These are phyloP conservation scores for Aspergillus pseudotamarii DNA, from an alignment of 2,329 filamentous ascomycete species.

Conservation along the genomic window DNA sequence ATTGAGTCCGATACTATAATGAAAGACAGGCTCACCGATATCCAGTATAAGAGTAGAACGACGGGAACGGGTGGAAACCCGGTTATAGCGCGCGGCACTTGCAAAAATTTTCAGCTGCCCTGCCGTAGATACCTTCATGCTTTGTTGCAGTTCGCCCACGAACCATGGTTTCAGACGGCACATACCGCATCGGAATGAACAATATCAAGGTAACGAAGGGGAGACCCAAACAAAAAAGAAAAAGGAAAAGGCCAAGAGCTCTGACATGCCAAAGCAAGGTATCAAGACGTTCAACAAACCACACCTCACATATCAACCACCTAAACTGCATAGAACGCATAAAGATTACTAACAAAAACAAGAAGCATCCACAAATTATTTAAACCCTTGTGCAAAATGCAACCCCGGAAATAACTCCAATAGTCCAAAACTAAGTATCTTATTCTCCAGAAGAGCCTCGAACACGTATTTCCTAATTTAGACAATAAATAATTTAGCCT, in stretches of 20 bases:
- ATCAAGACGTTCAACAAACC: too few relatives aligned
- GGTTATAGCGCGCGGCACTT: neutral
- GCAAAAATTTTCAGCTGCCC: neutral
- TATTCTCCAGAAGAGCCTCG: neutral
- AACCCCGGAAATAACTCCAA: neutral
- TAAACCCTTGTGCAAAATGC: neutral
- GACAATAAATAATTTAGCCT: neutral
- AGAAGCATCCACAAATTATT: neutral
- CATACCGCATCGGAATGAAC: neutral
- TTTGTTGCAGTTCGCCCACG: neutral
- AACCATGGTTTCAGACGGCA: neutral
- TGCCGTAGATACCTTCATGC: neutral
- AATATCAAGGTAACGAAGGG: neutral
- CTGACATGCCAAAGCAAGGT: too few relatives aligned
- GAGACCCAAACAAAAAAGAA: neutral
- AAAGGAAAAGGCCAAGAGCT: neutral
- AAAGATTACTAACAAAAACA: neutral
- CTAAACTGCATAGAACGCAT: too few relatives aligned
- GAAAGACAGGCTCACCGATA: neutral
- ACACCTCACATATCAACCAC: too few relatives aligned
- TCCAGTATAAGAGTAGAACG: neutral
- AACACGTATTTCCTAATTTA: neutral
- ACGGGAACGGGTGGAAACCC: neutral
- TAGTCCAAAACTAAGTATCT: neutral
- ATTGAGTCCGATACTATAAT: neutral